phyloP scores from a whole-genome alignment of 2,329 filamentous ascomycete genomes.

The Alternaria sp. region DNA sequence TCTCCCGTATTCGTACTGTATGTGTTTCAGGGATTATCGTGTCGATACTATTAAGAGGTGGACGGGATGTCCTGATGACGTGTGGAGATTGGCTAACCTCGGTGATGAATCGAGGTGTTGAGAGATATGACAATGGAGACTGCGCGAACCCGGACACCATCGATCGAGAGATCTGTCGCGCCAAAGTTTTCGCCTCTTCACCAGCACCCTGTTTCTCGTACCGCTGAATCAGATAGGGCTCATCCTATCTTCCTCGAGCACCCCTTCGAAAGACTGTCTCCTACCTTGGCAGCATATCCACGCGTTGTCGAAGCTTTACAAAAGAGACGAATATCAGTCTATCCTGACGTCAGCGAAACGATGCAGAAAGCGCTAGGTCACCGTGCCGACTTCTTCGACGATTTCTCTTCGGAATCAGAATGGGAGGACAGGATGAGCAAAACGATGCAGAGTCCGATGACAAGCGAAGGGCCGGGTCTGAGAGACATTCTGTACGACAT shows the following conservation, averaged over 20 bases:
- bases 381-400: conserved; percentile 39
- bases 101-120: neutral
- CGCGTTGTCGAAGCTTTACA: conserved; percentile 31
- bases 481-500: conserved; percentile 8
- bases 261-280: conserved; percentile 35
- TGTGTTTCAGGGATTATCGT: conserved; percentile 15
- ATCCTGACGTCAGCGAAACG: conserved; percentile 29
- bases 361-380: conserved; percentile 28
- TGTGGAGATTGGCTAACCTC: neutral
- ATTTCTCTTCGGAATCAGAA: conserved; percentile 30
- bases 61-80: conserved; percentile 3
- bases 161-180: neutral
- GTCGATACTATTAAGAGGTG: neutral
- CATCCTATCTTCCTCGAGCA: conserved; percentile 33
- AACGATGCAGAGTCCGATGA: conserved; percentile 18
- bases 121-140: conserved; percentile 8
- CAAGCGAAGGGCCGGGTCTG: conserved; percentile 3
- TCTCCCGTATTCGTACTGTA: conserved; percentile 2
- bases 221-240: conserved; percentile 24
- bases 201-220: conserved; percentile 17
- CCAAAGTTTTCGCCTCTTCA: conserved; percentile 9
- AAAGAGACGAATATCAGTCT: conserved; percentile 27
- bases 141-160: conserved; percentile 1
- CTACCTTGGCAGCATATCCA: conserved; percentile 38
- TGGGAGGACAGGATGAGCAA: conserved; percentile 32